Percentiles rank a stretch among this genome's conserved stretches.
Conservation (phyloP, 2,329 filamentous ascomycete genomes). For the Penicillium sp. region DNA sequence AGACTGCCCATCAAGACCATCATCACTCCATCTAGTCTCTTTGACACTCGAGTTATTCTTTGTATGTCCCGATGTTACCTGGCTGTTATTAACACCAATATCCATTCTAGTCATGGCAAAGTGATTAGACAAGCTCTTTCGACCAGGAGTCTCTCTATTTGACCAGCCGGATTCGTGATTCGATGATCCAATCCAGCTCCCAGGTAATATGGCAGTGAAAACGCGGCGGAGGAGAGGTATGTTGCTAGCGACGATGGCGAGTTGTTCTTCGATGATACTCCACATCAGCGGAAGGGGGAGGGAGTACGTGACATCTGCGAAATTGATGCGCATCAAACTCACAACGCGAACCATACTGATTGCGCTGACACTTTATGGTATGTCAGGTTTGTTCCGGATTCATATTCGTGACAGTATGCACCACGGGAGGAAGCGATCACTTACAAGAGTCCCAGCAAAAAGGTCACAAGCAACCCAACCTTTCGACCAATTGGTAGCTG, state of each 20-base stretch:
- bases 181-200: background rate
- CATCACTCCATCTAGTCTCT: background rate
- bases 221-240: background rate
- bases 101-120: background rate
- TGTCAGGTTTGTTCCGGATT: background rate
- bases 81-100: background rate
- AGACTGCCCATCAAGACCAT: background rate
- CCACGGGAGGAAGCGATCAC: background rate
- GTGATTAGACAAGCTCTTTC: background rate
- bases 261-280: slow-evolving; percentile 18
- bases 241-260: slow-evolving; percentile 11
- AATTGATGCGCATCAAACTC: slow-evolving; percentile 14
- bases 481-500: slow-evolving; percentile 18
- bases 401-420: no score
- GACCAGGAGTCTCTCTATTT: background rate
- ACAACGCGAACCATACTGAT: slow-evolving; percentile 20
- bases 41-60: background rate
- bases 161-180: background rate
- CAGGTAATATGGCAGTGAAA: background rate
- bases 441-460: slow-evolving; percentile 24
- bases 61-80: background rate
- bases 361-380: slow-evolving; percentile 14
- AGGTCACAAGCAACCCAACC: slow-evolving; percentile 19
- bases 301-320: slow-evolving; percentile 17
- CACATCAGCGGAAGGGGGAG: slow-evolving; percentile 13